Conservation (phyloP, 768 basidiomycete species). For the Xerocomus spinulosus region DNA sequence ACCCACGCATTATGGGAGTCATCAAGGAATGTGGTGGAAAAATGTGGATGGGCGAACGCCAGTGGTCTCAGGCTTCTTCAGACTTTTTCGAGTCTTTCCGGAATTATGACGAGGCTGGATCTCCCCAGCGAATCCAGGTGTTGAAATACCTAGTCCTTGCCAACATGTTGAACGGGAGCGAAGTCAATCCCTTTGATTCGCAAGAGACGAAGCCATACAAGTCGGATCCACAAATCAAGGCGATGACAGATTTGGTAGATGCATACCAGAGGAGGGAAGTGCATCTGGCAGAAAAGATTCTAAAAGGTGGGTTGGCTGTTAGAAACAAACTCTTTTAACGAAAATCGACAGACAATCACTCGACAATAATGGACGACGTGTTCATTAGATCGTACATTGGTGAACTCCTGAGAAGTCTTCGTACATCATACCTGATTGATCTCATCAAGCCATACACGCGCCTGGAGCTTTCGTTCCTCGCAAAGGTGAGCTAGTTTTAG, state of each 20-base stretch:
- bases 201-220: conserved; percentile 99
- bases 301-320: conserved; percentile 59
- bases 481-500: conserved; percentile 52
- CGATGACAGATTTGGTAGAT: conserved; percentile 96
- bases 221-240: conserved; percentile 92
- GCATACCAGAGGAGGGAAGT: conserved; percentile 97
- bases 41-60: conserved; percentile 99
- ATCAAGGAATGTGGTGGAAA: conserved; percentile 99
- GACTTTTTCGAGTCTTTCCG: conserved; percentile 99
- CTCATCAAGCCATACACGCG: conserved; percentile 97
- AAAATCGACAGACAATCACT: conserved; percentile 65
- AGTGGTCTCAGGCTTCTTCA: conserved; percentile 95
- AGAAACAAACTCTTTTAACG: neutral
- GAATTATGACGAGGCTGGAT: conserved; percentile 97
- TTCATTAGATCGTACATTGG: conserved; percentile 97
- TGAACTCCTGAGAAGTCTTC: conserved; percentile 87
- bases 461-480: conserved; percentile 88
- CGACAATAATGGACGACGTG: conserved; percentile 93
- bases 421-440: conserved; percentile 96
- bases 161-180: conserved; percentile 96
- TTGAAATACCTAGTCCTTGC: conserved; percentile 97
- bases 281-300: conserved; percentile 93
- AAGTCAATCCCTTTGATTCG: conserved; percentile 98
- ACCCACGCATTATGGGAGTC: conserved; percentile 97
- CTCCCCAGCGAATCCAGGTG: conserved; percentile 94